These are phyloP conservation scores for Papilionanthe hybrid DNA, from an alignment of 116 monocot species.

Conservation along the genomic window DNA sequence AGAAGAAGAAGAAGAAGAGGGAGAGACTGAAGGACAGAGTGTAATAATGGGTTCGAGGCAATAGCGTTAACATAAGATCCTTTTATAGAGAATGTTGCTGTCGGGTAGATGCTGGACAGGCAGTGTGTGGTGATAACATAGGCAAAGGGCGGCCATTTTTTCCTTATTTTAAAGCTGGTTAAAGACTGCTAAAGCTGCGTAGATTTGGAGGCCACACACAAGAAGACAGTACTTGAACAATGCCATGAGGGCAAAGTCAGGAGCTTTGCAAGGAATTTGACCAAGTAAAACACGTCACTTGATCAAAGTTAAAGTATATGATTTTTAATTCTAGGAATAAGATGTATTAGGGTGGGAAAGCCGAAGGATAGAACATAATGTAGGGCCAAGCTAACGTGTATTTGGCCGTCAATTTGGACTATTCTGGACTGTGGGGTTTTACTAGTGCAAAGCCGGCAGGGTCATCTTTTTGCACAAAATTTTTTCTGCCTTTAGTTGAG, in stretches of 20 bases:
- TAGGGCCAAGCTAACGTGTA: background rate
- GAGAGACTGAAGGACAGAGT: background rate
- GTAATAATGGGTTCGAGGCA: background rate
- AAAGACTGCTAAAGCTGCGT: background rate
- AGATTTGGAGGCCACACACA: background rate
- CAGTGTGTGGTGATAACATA: background rate
- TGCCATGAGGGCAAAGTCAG: background rate
- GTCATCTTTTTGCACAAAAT: background rate
- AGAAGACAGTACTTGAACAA: background rate
- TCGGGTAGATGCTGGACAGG: conserved; percentile 6
- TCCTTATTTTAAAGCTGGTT: background rate
- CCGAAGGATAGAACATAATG: background rate
- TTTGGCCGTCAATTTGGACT: background rate
- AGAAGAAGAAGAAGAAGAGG: background rate
- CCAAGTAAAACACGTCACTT: conserved; percentile 1
- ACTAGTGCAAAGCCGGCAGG: background rate
- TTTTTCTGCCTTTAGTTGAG: too few relatives aligned
- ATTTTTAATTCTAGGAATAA: background rate
- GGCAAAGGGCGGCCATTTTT: background rate
- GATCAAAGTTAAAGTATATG: conserved; percentile 1
- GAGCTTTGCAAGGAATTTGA: background rate
- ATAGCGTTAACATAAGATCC: background rate
- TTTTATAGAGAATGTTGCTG: background rate
- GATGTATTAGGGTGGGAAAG: background rate
- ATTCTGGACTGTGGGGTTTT: background rate